Conservation (phyloP, 805 yeast species). For the Myxozyma sirexii region DNA sequence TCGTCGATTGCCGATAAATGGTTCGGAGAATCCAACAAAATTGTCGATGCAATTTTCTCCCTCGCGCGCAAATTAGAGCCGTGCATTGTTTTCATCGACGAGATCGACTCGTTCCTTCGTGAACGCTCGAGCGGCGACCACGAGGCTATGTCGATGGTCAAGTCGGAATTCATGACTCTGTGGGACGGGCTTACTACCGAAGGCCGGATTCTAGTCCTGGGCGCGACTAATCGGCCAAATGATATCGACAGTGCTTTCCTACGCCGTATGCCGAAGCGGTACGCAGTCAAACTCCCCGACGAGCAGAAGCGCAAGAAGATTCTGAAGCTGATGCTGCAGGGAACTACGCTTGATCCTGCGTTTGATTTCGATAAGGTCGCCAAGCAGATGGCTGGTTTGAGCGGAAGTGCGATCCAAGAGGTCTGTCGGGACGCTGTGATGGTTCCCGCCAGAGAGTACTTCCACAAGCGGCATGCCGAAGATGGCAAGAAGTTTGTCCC, state of each 20-base stretch:
- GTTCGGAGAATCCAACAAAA: slow-evolving; percentile 95
- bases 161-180: slow-evolving; percentile 95
- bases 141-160: slow-evolving; percentile 91
- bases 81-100: slow-evolving; percentile 93
- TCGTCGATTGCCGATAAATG: slow-evolving; percentile 94
- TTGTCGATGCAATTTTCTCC: slow-evolving; percentile 89
- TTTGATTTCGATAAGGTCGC: slow-evolving; percentile 68
- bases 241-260: slow-evolving; percentile 92
- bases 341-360: slow-evolving; percentile 58
- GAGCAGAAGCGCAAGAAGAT: slow-evolving; percentile 69
- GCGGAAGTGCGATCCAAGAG: slow-evolving; percentile 92
- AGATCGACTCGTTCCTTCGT: slow-evolving; percentile 90
- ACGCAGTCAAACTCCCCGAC: slow-evolving; percentile 75
- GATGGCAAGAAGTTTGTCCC: slow-evolving; percentile 15
- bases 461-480: slow-evolving; percentile 58
- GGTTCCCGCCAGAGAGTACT: slow-evolving; percentile 83
- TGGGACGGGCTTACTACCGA: slow-evolving; percentile 88
- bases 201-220: slow-evolving; percentile 74
- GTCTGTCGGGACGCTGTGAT: slow-evolving; percentile 92
- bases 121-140: slow-evolving; percentile 84
- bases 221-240: slow-evolving; percentile 90
- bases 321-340: slow-evolving; percentile 65
- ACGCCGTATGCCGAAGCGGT: slow-evolving; percentile 89
- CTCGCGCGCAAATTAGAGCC: slow-evolving; percentile 89
- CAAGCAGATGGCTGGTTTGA: slow-evolving; percentile 65